Evolutionary conservation across 306 rosid genomes (phyloP), one percentile per base, ranked within the genome.

Genomic region (Psophocarpus tetragonolobus): DNA sequence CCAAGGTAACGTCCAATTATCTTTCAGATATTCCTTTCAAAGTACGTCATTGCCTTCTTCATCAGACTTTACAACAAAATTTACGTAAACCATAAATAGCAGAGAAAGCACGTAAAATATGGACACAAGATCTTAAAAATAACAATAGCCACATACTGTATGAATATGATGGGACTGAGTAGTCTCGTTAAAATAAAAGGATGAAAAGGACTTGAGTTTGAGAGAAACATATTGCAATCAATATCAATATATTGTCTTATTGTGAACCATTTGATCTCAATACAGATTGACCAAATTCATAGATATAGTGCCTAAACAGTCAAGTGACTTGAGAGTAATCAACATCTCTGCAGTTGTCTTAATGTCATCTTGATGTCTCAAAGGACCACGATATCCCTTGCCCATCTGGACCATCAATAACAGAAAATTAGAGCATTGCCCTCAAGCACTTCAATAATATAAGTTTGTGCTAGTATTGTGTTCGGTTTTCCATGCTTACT

Each of bases 321-420:
- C 36, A 89, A 80, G 73, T 86, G 86, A 86, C 80, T 89, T 84
- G 56, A 92, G 90, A 73, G 84, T 76, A 60, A 71, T 69, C 78
- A 92, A 41, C 24, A 84, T 84, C 82, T 80, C 89, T 26, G 97
- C 94, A 77, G 85, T 84, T 14, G 95, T 92, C 82, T 92, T 94
- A 74, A 84, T 85, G 80, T 94, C 97, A 85, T 90, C 92, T 38
- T 92, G 96, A 85, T 90, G 95, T 65, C 97, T 97, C 79, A 92
- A 83, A 33, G 97, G 96, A 77, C 98, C 97, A 76, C 93, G 90
- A 77, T 90, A 89, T 76, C 96, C 96, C 83, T 87, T 92, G 20
- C 96, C 98, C 97, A 90, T 94, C 91, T 89, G 77, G 64, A 87
- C 60, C 63, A 64, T 57, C 51, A 73, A 83, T 74, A 47, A 36